Evolutionary conservation across 2,329 filamentous ascomycete species (phyloP).

Genomic region (Eutypa lata): DNA sequence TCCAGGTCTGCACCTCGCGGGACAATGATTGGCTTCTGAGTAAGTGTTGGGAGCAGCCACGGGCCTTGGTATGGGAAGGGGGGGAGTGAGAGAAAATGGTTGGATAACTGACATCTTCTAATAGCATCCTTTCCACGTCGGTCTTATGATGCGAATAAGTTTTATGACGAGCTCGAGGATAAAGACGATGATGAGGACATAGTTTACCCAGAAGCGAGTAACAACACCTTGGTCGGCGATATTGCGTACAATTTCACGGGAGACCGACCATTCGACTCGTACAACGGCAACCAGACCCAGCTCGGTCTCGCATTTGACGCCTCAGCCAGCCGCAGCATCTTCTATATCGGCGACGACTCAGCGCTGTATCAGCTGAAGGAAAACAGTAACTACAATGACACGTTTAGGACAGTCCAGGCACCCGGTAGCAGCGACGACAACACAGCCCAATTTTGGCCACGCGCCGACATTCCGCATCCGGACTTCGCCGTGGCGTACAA

Average conservation of each 20-base stretch:
- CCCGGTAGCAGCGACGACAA: not conserved
- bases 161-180: too few species aligned
- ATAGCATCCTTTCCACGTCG: too few species aligned
- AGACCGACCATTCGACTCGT: constrained; percentile 10
- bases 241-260: too few species aligned
- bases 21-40: not conserved
- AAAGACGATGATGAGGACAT: too few species aligned
- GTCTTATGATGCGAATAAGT: too few species aligned
- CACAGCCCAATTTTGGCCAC: not conserved
- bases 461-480: not conserved
- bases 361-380: not conserved
- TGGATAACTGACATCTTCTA: not conserved
- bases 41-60: not conserved
- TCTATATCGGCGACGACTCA: constrained; percentile 9
- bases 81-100: not conserved
- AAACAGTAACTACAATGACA: not conserved
- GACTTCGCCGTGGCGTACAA: not conserved
- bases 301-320: constrained; percentile 10
- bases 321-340: constrained; percentile 7
- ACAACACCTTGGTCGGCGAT: constrained; percentile 1
- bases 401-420: not conserved
- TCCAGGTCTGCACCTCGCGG: not conserved
- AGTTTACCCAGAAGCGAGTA: too few species aligned
- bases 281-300: constrained; percentile 6
- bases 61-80: not conserved